Evolutionary conservation across 192 early-diverging fungal genomes (phyloP), one percentile per base, ranked within the genome.

Genomic region (Lunasporangiospora selenospora): DNA sequence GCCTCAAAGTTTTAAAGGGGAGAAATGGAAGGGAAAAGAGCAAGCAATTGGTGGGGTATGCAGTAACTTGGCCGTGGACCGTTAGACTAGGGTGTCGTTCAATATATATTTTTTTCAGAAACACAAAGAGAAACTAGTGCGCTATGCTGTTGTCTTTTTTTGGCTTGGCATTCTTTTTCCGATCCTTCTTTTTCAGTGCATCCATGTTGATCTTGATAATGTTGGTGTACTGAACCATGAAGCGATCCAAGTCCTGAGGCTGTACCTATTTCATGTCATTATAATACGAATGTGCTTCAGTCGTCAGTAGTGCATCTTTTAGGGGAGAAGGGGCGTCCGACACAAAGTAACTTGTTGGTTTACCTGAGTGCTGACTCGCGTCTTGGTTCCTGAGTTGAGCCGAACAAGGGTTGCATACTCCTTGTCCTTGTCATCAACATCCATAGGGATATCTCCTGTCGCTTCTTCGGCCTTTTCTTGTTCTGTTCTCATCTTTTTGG

Each of bases 141-240:
- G 34, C 24, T 47, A 27, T 24, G 13, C 23, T 44, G 49, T 33
- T 31, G 31, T 53, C 50, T 53, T 37, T 27, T 55, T 73, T 73
- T 39, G 54, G 42, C 53, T 73, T 73, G 33, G 41, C 27, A 8
- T 54, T 55, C 61, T 73, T 73, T 73, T 73, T 73, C 69, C 69
- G 62, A 23, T 73, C 69, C 43, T 73, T 73, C 48, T 73, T 73
- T 55, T 73, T 73, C 42, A 73, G 60, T 19, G 60, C 56, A 29
- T 58, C 55, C 69, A 73, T 73, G 37, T 63, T 73, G 54, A 73
- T 73, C 55, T 73, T 47, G 60, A 73, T 43, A 32, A 73, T 73
- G 29, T 63, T 73, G 12, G 69, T 73, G 54, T 73, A 73, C 41
- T 73, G 69, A 6, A 73, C 69, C 69, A 73, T 73, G 37, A 73